phyloP scores from a whole-genome alignment of 805 yeast species.

The Candida piceae region DNA sequence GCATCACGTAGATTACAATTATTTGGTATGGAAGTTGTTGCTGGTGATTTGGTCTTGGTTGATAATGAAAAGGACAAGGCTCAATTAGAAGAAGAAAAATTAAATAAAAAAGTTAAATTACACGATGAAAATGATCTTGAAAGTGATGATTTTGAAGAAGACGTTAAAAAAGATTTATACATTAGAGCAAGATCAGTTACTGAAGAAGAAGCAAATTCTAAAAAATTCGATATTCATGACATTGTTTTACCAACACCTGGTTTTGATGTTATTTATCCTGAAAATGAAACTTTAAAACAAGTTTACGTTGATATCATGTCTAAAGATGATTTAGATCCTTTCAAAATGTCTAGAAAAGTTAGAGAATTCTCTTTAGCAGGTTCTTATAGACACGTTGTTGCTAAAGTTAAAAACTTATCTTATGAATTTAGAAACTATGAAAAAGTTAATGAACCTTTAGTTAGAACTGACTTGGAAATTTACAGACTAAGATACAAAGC shows the following conservation, averaged over 20 bases:
- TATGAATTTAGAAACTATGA: conserved; percentile 59
- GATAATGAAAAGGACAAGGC: conserved; percentile 27
- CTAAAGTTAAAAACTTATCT: conserved; percentile 59
- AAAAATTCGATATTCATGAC: conserved; percentile 66
- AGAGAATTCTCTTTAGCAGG: conserved; percentile 92
- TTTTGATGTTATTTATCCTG: conserved; percentile 82
- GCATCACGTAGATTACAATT: conserved; percentile 70
- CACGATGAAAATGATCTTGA: conserved; percentile 28
- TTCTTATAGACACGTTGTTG: conserved; percentile 70
- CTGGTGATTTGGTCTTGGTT: conserved; percentile 72
- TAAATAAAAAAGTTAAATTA: not conserved
- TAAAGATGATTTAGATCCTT: conserved; percentile 77
- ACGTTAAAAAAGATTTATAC: conserved; percentile 51
- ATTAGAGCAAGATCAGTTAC: conserved; percentile 73
- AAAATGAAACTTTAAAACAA: conserved; percentile 51
- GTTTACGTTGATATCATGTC: conserved; percentile 71
- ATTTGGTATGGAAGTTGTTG: conserved; percentile 65
- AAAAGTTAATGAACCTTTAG: conserved; percentile 62
- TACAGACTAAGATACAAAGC: conserved; percentile 28
- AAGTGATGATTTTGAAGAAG: conserved; percentile 64
- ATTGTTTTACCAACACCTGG: conserved; percentile 97
- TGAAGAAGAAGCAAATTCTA: conserved; percentile 58
- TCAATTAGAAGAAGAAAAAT: conserved; percentile 7
- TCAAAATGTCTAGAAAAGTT: conserved; percentile 76
- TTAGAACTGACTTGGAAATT: conserved; percentile 72